phyloP scores from a whole-genome alignment of 768 basidiomycete species.

The Termitomyces sp. region DNA sequence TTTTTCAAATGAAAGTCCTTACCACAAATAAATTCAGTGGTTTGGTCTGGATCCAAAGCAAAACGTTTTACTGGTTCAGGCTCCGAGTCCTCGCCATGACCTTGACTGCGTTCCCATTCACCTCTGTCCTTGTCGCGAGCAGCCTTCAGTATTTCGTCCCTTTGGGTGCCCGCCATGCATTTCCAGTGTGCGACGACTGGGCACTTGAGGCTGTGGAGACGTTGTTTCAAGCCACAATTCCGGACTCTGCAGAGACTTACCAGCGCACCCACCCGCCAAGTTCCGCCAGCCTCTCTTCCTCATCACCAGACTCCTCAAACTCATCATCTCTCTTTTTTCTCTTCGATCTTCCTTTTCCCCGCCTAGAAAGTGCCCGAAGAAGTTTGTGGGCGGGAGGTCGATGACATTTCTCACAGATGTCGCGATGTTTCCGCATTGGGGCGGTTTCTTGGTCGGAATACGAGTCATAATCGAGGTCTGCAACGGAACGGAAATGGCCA shows the following conservation, averaged over 20 bases:
- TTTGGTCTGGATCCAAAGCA: conserved; percentile 46
- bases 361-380: conserved; percentile 31
- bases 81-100: conserved; percentile 17
- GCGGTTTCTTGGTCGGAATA: conserved; percentile 52
- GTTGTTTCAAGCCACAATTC: conserved; percentile 6
- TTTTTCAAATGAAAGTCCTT: conserved; percentile 7
- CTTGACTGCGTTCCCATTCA: conserved; percentile 26
- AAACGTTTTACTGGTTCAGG: conserved; percentile 37
- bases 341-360: conserved; percentile 32
- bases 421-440: conserved; percentile 54
- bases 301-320: conserved; percentile 49
- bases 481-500: conserved; percentile 37
- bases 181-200: conserved; percentile 74
- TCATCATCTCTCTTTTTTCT: conserved; percentile 43
- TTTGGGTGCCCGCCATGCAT: conserved; percentile 60
- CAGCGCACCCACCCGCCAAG: conserved; percentile 85
- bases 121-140: conserved; percentile 45
- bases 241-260: conserved; percentile 31
- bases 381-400: conserved; percentile 50
- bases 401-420: conserved; percentile 70
- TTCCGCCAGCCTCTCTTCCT: conserved; percentile 39
- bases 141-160: conserved; percentile 69
- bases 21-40: conserved; percentile 77
- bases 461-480: conserved; percentile 37
- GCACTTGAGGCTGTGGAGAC: conserved; percentile 52